phyloP scores from a whole-genome alignment of 148 eudicot species.

The Nepenthes gracilis region DNA sequence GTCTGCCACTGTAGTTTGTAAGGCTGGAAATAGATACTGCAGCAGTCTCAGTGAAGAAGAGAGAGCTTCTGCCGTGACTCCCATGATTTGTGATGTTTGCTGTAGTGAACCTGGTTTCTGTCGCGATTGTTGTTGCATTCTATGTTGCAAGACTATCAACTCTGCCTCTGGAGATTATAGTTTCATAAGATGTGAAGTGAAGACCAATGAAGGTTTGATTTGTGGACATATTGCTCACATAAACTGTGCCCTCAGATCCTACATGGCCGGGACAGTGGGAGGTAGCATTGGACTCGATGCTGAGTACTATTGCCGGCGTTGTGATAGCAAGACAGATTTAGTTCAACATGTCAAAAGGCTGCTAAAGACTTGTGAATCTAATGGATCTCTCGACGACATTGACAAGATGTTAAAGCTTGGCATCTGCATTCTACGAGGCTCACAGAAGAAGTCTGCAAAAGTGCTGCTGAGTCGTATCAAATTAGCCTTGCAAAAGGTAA shows the following conservation, averaged over 20 bases:
- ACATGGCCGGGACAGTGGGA: conserved; percentile 90
- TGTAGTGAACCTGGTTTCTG: conserved; percentile 74
- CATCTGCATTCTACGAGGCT: conserved; percentile 45
- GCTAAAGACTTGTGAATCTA: conserved; percentile 43
- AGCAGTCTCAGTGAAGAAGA: conserved; percentile 39
- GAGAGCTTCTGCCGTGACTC: conserved; percentile 14
- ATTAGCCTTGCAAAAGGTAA: conserved; percentile 59
- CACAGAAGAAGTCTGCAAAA: conserved; percentile 44
- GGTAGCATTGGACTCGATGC: conserved; percentile 79
- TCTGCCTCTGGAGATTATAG: conserved; percentile 41
- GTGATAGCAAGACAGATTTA: conserved; percentile 75
- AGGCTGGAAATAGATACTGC: conserved; percentile 67
- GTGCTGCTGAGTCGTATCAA: conserved; percentile 36
- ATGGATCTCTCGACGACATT: conserved; percentile 33
- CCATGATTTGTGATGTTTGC: conserved; percentile 67
- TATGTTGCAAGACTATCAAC: conserved; percentile 42
- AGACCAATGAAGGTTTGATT: conserved; percentile 22
- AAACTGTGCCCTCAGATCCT: conserved; percentile 65
- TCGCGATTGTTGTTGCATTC: conserved; percentile 81
- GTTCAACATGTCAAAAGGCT: conserved; percentile 44
- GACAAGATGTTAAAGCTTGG: conserved; percentile 48
- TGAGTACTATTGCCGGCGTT: conserved; percentile 81
- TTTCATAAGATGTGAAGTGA: conserved; percentile 64
- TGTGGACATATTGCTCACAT: conserved; percentile 84
- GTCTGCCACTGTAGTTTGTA: conserved; percentile 33